Evolutionary conservation across 768 basidiomycete species (phyloP), one percentile per base, ranked within the genome.

Genomic region (Termitomyces sp.): DNA sequence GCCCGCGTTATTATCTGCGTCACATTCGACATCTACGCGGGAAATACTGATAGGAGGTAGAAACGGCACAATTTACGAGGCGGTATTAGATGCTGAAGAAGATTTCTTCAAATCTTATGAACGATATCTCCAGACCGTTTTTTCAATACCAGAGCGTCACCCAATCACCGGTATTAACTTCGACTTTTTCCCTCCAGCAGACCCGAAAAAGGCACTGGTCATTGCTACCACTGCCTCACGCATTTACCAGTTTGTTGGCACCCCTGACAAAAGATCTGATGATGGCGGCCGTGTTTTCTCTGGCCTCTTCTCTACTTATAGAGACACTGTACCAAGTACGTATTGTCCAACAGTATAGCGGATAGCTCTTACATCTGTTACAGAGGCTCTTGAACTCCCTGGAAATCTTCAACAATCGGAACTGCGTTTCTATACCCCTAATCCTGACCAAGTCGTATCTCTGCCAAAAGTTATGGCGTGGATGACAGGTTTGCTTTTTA

Each of bases 51-150:
- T 99, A 59, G 96, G 95, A 18, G 87, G 87, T 2, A 77, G 88
- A 61, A 90, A 87, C 59, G 96, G 96, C 7, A 83, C 82, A 22
- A 87, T 99, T 22, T 93, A 92, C 61, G 95, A 97, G 65, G 89
- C 91, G 5, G 80, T 95, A 9, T 77, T 97, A 8, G 95, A 98
- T 67, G 91, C 92, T 6, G 88, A 91, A 63, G 92, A 96, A 69
- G 88, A 95, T 70, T 87, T 95, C 67, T 91, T 93, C 81, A 95
- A 93, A 74, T 89, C 92, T 5, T 86, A 88, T 59, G 92, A 94
- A 68, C 81, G 92, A 57, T 86, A 91, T 68, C 69, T 91, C 24
- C 88, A 89, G 64, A 65, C 83, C 13, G 82, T 94, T 13, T 92
- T 87, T 69, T 81, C 87, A 0, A 74, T 95, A 6, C 87, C 90